Conservation (phyloP, 441 rosid species). For the Adansonia rubrostipa region DNA sequence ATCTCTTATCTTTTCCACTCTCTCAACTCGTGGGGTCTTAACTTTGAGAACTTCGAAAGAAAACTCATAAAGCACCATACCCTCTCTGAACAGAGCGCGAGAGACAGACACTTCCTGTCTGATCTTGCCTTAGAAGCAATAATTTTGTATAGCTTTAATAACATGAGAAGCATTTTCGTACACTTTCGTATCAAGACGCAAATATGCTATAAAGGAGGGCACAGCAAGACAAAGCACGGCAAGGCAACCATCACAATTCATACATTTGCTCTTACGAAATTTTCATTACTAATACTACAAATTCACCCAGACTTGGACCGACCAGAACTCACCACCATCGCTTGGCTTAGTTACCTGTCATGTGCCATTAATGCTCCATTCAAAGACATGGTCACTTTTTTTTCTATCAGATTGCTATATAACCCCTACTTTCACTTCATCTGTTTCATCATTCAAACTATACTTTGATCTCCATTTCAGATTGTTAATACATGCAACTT, state of each 20-base stretch:
- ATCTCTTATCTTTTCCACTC: slow-evolving; percentile 58
- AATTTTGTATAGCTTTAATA: slow-evolving; percentile 20
- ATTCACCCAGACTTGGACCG: slow-evolving; percentile 2
- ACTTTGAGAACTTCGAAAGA: slow-evolving; percentile 44
- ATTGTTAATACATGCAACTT: background rate
- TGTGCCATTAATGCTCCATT: slow-evolving; percentile 4
- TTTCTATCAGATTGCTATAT: slow-evolving; percentile 36
- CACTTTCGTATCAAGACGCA: slow-evolving; percentile 39
- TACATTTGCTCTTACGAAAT: background rate
- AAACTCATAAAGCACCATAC: slow-evolving; percentile 42
- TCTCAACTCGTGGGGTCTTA: slow-evolving; percentile 69
- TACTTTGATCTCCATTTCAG: slow-evolving; percentile 1
- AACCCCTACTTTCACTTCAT: slow-evolving; percentile 38
- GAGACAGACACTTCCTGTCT: background rate
- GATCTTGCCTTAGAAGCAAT: slow-evolving; percentile 20
- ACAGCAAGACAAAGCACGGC: background rate
- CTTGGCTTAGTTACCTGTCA: background rate
- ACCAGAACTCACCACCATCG: background rate
- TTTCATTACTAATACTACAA: background rate
- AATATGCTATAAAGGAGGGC: background rate
- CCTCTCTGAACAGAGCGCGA: background rate
- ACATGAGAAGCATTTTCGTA: slow-evolving; percentile 51
- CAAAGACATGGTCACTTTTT: background rate
- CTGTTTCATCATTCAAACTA: slow-evolving; percentile 26
- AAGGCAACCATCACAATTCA: slow-evolving; percentile 10